A percentile compares a stretch with the other conserved stretches of the same genome.
phyloP scores from a whole-genome alignment of 2,329 filamentous ascomycete species.

The Grosmannia serpens region DNA sequence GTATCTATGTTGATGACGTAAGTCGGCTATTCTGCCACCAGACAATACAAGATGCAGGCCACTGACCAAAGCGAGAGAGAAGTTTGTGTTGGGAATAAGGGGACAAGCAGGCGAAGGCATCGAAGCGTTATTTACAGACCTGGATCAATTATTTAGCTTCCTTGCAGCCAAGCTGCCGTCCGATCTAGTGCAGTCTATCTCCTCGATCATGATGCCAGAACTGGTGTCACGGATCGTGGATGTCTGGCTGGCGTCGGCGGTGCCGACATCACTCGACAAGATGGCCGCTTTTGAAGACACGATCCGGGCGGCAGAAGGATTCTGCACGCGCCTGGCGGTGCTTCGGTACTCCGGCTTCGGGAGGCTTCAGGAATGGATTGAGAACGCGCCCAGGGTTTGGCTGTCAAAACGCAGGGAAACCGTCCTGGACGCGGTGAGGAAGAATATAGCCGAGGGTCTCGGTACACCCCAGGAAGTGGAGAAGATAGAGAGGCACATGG shows the following conservation, averaged over 20 bases:
- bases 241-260: slow-evolving; percentile 62
- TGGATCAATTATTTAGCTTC: slow-evolving; percentile 40
- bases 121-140: slow-evolving; percentile 39
- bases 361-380: slow-evolving; percentile 67
- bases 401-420: slow-evolving; percentile 71
- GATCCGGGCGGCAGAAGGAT: slow-evolving; percentile 50
- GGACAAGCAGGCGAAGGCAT: slow-evolving; percentile 34
- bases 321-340: slow-evolving; percentile 51
- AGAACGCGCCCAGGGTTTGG: slow-evolving; percentile 73
- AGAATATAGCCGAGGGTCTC: slow-evolving; percentile 52
- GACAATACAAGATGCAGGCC: neutral
- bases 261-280: slow-evolving; percentile 63
- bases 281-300: slow-evolving; percentile 61
- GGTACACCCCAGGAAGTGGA: slow-evolving; percentile 62
- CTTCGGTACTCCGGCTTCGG: slow-evolving; percentile 51
- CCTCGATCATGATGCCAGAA: slow-evolving; percentile 56
- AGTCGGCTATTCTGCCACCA: too few relatives aligned
- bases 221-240: slow-evolving; percentile 58
- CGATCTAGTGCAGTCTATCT: slow-evolving; percentile 48
- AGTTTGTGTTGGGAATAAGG: slow-evolving; percentile 32
- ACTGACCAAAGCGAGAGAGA: neutral
- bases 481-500: slow-evolving; percentile 70
- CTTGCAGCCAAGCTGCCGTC: slow-evolving; percentile 39
- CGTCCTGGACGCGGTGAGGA: slow-evolving; percentile 64
- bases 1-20: slow-evolving; percentile 31